Base-by-base conservation (phyloP, 306 rosid genomes). In the Coriaria nepalensis region DNA sequence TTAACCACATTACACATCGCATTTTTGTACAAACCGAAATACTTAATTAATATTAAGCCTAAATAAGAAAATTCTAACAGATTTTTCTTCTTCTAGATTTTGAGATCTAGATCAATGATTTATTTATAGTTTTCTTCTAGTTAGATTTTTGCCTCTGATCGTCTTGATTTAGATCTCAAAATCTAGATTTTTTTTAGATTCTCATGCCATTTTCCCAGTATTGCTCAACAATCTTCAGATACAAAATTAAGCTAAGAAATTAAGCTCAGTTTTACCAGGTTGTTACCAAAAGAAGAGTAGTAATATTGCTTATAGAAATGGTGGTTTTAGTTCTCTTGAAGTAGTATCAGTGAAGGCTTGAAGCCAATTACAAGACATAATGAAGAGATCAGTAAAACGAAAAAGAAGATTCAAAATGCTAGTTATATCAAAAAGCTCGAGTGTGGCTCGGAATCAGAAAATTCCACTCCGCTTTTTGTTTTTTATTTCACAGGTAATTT, bases 401-500 rank as follows among this genome's bases (percentile, higher is more conserved):
- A 62, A 33, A 53, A 52, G 44, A 56, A 63, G 10, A 64, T 54
- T 11, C 40, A 54, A 35, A 15, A 51, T 43, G 36, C 48, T 13
- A 37, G 47, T 3, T 60, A 53, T 68, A 77, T n/a, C n/a, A n/a
- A 63, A 66, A 67, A 50, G 50, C 52, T n/a, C 6, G 40, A 42
- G 9, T 8, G 46, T 36, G 73, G 69, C 5, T 10, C 6, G 11
- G 61, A 53, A 50, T 39, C 63, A 11, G 83, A 80, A 59, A 65
- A 75, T 63, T 62, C 54, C 14, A 73, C 81, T 52, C 68, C 83
- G 5, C 57, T 75, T 59, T 83, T 85, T 29, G 78, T 69, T 61
- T 71, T 72, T 8, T 75, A 73, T 40, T 60, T 59, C 40, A 40
- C 57, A 40, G 49, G 55, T 38, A 68, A 63, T 8, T 14, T 49